phyloP scores from a whole-genome alignment of 2,329 filamentous ascomycete species.

The Pyrenochaeta sp. region DNA sequence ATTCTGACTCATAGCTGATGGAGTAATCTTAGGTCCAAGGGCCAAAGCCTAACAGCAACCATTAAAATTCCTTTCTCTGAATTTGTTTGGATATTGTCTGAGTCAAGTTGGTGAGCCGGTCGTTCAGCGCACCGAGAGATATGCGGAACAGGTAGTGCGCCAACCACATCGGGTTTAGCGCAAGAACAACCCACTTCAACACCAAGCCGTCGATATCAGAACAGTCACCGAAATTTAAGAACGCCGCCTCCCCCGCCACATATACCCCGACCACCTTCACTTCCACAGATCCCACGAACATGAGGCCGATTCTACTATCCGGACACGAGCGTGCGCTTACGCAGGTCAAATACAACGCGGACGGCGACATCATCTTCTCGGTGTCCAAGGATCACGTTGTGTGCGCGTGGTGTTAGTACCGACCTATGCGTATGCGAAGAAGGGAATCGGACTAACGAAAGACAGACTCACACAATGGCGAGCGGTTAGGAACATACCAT shows the following conservation, averaged over 20 bases:
- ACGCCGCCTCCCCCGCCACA: conserved; percentile 29
- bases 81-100: not conserved
- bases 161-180: conserved; percentile 28
- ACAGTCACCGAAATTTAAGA: conserved; percentile 42
- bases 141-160: conserved; percentile 19
- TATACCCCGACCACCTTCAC: conserved; percentile 29
- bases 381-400: conserved; percentile 96
- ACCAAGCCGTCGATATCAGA: conserved; percentile 37
- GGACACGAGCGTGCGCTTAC: conserved; percentile 97
- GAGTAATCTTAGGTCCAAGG: not conserved
- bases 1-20: too few relatives aligned
- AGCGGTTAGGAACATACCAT: conserved; percentile 91
- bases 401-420: conserved; percentile 79
- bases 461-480: conserved; percentile 85
- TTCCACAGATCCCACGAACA: conserved; percentile 52
- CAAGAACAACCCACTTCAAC: conserved; percentile 38
- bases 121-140: conserved; percentile 2
- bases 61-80: not conserved
- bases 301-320: conserved; percentile 96
- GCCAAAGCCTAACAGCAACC: not conserved
- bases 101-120: conserved; percentile 7
- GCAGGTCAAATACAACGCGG: conserved; percentile 84
- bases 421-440: conserved; percentile 1
- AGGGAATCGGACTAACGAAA: conserved; percentile 29
- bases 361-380: conserved; percentile 97